Evolutionary conservation across 116 monocot genomes (phyloP).

Genomic region (Posidonia oceanica): DNA sequence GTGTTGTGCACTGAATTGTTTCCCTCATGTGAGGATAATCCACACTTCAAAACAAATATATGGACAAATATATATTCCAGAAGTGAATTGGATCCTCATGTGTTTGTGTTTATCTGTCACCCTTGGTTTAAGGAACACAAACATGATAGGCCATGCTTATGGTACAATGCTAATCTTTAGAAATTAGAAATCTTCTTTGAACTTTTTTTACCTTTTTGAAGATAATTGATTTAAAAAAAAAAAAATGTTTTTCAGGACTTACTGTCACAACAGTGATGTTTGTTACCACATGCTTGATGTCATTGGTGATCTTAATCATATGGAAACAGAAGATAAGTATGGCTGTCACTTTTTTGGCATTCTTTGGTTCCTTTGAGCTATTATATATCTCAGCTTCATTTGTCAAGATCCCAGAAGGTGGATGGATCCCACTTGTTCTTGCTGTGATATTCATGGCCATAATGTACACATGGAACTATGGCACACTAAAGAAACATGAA

Average conservation of each 20-base stretch:
- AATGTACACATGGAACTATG: conserved; percentile 86
- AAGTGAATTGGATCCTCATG: conserved; percentile 78
- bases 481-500: conserved; percentile 51
- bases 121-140: conserved; percentile 53
- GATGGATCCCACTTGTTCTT: conserved; percentile 69
- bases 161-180: conserved; percentile 20
- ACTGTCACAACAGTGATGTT: conserved; percentile 60
- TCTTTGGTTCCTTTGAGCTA: conserved; percentile 60
- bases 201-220: too few species aligned
- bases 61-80: conserved; percentile 81
- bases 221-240: too few species aligned
- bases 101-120: conserved; percentile 47
- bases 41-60: conserved; percentile 64
- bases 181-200: not conserved
- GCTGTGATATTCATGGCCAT: conserved; percentile 48
- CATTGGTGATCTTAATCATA: conserved; percentile 62
- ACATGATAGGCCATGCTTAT: conserved; percentile 72
- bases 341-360: conserved; percentile 28
- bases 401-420: conserved; percentile 66
- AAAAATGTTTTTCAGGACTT: conserved; percentile 28
- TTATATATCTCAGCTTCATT: conserved; percentile 53
- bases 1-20: conserved; percentile 65
- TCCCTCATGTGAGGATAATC: conserved; percentile 73
- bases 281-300: conserved; percentile 70
- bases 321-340: conserved; percentile 45